Base-by-base conservation (phyloP, 257 asterid species). In the Salvia hispanica region DNA sequence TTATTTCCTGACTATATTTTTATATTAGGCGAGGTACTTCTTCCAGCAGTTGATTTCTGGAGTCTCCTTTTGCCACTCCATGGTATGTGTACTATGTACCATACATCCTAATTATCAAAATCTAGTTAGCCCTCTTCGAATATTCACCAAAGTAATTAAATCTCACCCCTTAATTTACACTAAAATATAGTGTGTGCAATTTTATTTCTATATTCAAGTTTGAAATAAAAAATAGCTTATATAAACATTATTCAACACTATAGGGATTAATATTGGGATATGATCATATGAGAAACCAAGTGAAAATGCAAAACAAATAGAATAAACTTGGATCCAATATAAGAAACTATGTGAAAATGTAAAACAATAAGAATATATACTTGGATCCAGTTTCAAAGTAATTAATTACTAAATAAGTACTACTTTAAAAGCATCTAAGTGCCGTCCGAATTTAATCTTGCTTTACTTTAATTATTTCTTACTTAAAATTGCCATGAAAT, bases 41-140 rank as follows among this genome's bases (percentile, higher is more conserved):
- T 79, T 82, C 61, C 87, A 79, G 81, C 87, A 82, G 75, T 39
- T 76, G 21, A 76, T 84, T 58, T 84, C 78, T 54, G 90, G 90
- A 60, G 90, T 84, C 47, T 25, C 59, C 70, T 84, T 59, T 51
- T 84, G 90, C 58, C 90, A 84, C 78, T 67, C 79, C 51, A 79
- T 84, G 90, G 90, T 82, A 79, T 9, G 36, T 44, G n/a, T n/a
- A n/a, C n/a, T n/a, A n/a, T n/a, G n/a, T n/a, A 25, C 0, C 14
- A 18, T 9, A 4, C 6, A 4, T 40, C 10, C 44, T 40, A 8
- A 40, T 39, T 39, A 39, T 37, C 42, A 4, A 37, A 4, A 37
- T 37, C 8, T 5, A 37, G 6, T 18, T 3, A 37, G 3, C 45
- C 11, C 45, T 40, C 45, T 3, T 8, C 12, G 45, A 40, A 10